These are phyloP conservation scores for Sinapis alba DNA, from an alignment of 441 rosid species.

Conservation along the genomic window DNA sequence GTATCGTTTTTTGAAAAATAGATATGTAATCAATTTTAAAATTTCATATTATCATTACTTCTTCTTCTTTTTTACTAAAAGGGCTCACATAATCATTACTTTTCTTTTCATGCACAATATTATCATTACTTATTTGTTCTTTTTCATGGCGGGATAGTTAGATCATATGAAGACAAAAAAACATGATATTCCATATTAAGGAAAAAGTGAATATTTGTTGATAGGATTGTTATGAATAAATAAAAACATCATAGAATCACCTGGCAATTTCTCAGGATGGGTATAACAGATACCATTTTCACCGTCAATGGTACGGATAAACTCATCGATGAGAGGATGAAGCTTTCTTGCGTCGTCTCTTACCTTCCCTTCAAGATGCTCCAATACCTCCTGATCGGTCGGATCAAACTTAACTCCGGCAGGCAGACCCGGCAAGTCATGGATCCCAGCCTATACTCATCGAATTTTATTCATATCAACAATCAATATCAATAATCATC, in stretches of 20 bases:
- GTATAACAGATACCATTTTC: constrained; percentile 73
- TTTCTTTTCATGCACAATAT: no score
- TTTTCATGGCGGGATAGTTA: not conserved
- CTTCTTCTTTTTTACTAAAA: no score
- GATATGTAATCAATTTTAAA: no score
- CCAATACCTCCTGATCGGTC: constrained; percentile 65
- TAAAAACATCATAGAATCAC: constrained; percentile 35
- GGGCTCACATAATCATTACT: no score
- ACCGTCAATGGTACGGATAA: constrained; percentile 64
- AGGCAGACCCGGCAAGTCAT: constrained; percentile 65
- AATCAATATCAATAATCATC: not conserved
- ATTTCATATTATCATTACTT: no score
- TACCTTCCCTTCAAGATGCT: constrained; percentile 65
- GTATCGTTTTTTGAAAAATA: no score
- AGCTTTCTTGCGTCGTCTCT: constrained; percentile 51
- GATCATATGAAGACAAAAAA: not conserved
- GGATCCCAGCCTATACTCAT: constrained; percentile 49
- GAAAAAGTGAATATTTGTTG: not conserved
- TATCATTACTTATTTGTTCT: no score
- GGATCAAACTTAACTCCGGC: constrained; percentile 79
- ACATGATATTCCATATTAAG: not conserved
- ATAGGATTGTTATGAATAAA: not conserved
- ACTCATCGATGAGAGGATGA: constrained; percentile 68
- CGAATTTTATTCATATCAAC: not conserved
- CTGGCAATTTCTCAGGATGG: constrained; percentile 74